Base-by-base conservation (phyloP, 352 stramenopile species). In the Globisporangium echinulatum region DNA sequence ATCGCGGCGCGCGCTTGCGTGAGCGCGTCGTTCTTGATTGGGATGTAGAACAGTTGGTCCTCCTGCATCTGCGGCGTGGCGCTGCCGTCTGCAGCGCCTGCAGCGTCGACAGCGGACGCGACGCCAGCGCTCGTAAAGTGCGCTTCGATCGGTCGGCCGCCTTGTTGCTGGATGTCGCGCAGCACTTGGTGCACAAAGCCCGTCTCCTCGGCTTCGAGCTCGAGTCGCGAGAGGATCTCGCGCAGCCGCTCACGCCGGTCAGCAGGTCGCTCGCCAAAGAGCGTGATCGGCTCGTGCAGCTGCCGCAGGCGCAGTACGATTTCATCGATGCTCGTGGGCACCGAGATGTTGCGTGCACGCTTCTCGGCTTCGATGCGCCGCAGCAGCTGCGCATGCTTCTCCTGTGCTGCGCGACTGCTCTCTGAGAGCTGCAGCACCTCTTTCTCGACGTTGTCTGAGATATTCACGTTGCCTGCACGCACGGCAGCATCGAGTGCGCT, bases 221-320 rank as follows among this genome's bases (percentile, higher is more conserved):
- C 77, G 11, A 92, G 72, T 11, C 79, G 70, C 15, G 90, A 94
- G 48, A 98, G 69, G 55, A 96, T 77, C 62, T 96, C 79, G 11
- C 93, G 85, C 59, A 99, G 71, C 40, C 96, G 90, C 67, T 98
- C 88, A 38, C 96, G 88, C 19, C 97, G 88, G 70, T 98, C 95
- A 2, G 92, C 96, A 9, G 92, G 82, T 43, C 96, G 87, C 68
- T 99, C 97, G 33, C 96, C 96, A 72, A 99, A 99, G 11, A 99
- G 76, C 62, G 93, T 96, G 37, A 98, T 85, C 15, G 96, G 96
- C 40, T 98, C 76, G 5, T 93, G 87, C 46, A 98, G 69, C 64
- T 87, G 71, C 17, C 96, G 92, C 55, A 99, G 74, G 10, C 84
- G 77, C 42, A 78, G 67, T 33, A 96, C 85, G 17, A 99, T 92